Evolutionary conservation across 1,284 basidiomycete species (phyloP).

Genomic region (Ustilago xerochloae): DNA sequence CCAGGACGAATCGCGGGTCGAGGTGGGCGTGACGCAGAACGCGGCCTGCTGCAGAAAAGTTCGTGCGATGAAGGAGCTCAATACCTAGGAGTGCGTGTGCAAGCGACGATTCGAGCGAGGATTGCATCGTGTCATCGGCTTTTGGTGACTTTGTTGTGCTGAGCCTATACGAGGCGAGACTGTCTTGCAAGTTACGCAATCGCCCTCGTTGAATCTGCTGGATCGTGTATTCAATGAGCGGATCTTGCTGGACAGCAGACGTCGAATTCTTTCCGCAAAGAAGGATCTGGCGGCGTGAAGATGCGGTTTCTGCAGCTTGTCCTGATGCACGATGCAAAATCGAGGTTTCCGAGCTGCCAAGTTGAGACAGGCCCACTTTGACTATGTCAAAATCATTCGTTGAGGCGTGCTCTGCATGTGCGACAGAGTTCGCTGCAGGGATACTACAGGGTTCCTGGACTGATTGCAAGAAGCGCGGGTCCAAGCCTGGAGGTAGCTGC

Average conservation of each 20-base stretch:
- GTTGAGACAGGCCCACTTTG: constrained; percentile 17
- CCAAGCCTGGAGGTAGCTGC: constrained; percentile 46
- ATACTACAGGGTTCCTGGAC: constrained; percentile 1
- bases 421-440: not conserved
- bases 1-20: constrained; percentile 46
- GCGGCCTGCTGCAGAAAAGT: constrained; percentile 36
- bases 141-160: not conserved
- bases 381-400: constrained; percentile 19
- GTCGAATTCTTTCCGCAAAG: constrained; percentile 44
- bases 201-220: constrained; percentile 33
- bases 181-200: constrained; percentile 19
- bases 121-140: not conserved
- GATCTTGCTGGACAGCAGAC: constrained; percentile 26
- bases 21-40: constrained; percentile 26
- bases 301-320: not conserved
- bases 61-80: constrained; percentile 32
- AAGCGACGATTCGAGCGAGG: constrained; percentile 18
- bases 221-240: constrained; percentile 15
- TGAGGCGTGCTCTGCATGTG: no score
- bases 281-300: constrained; percentile 16
- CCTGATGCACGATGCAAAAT: constrained; percentile 18
- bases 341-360: not conserved
- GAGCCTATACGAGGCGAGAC: constrained; percentile 8
- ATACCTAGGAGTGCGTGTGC: constrained; percentile 39
- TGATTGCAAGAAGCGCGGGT: constrained; percentile 54